Base-by-base conservation (phyloP, 805 yeast genomes). In the Yarrowia divulgata region DNA sequence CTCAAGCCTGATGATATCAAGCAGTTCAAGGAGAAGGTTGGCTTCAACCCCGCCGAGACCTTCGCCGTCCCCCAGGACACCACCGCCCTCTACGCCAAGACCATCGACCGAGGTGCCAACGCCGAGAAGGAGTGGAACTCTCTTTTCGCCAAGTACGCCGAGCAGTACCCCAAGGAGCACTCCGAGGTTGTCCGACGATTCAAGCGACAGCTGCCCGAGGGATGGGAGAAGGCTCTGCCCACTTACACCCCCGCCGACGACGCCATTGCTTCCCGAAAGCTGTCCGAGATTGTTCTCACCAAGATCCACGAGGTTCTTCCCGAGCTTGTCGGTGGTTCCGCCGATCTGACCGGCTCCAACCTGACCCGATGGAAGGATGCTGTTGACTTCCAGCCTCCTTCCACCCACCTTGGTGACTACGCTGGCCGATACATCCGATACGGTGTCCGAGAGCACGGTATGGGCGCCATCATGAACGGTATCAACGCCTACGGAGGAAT, bases 391-490 rank as follows among this genome's bases (percentile, higher is more conserved):
- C 97, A 95, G 86, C 91, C 95, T 69, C 91, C 92, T 69, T 77
- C 87, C 69, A 82, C 92, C 71, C 32, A 32, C 13, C 70, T 48
- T 9, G 71, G 71, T 18, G 63, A 69, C 69, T 69, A 63, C 67
- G 6, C 71, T 7, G 71, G 71, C 79, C 88, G 97, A 79, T 93
- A 93, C 84, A 85, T 93, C 81, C 89, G 97, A 84, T 94, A 90
- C 80, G 98, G 98, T 87, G 97, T 94, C 72, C 89, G 98, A 83
- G 98, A 94, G 85, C 98, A 94, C 82, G 98, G 91, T 80, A 93
- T 94, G 98, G 97, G 97, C 82, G 97, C 97, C 73, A 90, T 93
- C 80, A 86, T 93, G 88, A 94, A 94, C 83, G 98, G 98, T 88
- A 80, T 64, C 76, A 81, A 57, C 76, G 83, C 49, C 81, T 80